Conservation (phyloP, 208 protist genomes). For the Leishmania major region DNA sequence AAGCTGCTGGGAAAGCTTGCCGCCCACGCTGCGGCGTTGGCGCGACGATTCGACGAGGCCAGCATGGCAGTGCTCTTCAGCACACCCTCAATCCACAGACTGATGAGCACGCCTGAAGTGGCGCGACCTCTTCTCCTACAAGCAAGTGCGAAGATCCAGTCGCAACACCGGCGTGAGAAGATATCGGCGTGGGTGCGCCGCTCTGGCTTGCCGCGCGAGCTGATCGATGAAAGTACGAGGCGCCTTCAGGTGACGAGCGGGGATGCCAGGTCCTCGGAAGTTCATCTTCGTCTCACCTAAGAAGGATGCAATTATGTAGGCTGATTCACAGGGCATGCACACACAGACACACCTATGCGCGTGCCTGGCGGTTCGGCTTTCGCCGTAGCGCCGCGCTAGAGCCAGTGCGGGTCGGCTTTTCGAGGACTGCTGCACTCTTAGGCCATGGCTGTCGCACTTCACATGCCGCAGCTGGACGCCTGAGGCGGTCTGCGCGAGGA, state of each 20-base stretch:
- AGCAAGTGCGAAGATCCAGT: conserved; percentile 48
- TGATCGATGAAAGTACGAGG: conserved; percentile 26
- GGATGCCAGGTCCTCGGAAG: background rate
- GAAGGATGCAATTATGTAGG: background rate
- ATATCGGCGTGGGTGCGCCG: conserved; percentile 53
- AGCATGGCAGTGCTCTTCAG: conserved; percentile 70
- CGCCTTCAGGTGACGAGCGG: conserved; percentile 20
- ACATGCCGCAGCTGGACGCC: background rate
- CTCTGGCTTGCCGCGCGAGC: conserved; percentile 62
- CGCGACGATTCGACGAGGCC: conserved; percentile 63
- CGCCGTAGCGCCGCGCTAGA: background rate
- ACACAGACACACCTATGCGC: background rate
- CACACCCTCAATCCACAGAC: conserved; percentile 64
- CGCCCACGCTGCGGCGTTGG: conserved; percentile 45
- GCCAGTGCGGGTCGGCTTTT: background rate
- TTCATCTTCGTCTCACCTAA: conserved; percentile 27
- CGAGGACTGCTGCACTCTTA: background rate
- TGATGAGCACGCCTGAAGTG: conserved; percentile 50
- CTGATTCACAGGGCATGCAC: background rate
- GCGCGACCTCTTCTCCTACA: conserved; percentile 69
- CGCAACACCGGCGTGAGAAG: conserved; percentile 48
- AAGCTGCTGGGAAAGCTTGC: conserved; percentile 57
- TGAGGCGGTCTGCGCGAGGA: background rate
- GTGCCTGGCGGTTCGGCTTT: background rate
- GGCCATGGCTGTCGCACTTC: background rate